phyloP scores from a whole-genome alignment of 2,329 filamentous ascomycete species.

The Nigrograna mackinnonii region DNA sequence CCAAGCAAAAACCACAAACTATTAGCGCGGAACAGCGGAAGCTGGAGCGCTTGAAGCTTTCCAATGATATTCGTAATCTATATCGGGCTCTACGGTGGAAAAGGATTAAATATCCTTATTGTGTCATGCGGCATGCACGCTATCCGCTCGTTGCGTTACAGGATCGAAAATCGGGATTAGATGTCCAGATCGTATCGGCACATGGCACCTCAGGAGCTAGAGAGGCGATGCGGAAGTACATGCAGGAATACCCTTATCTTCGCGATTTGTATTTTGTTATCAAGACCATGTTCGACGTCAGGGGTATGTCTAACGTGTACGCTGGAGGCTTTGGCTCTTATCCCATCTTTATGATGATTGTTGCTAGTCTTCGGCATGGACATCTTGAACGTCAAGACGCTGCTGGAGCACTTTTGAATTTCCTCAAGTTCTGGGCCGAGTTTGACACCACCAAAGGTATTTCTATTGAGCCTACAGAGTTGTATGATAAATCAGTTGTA shows the following conservation, averaged over 20 bases:
- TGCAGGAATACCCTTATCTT: slow-evolving; percentile 54
- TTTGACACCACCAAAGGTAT: slow-evolving; percentile 54
- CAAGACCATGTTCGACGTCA: slow-evolving; percentile 55
- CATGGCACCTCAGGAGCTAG: slow-evolving; percentile 45
- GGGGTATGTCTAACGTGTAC: slow-evolving; percentile 52
- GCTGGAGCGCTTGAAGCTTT: neutral
- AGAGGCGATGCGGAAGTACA: slow-evolving; percentile 50
- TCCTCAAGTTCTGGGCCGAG: slow-evolving; percentile 55
- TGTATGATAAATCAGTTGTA: slow-evolving; percentile 44
- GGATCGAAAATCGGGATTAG: slow-evolving; percentile 53
- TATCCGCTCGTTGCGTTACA: slow-evolving; percentile 47
- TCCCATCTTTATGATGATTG: slow-evolving; percentile 60
- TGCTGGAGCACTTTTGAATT: slow-evolving; percentile 49
- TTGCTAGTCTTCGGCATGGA: slow-evolving; percentile 53
- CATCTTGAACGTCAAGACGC: slow-evolving; percentile 34
- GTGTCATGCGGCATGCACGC: slow-evolving; percentile 24
- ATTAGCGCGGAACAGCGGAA: neutral
- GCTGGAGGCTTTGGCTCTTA: slow-evolving; percentile 58
- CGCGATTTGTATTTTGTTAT: slow-evolving; percentile 53
- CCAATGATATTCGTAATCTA: neutral
- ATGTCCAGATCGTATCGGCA: slow-evolving; percentile 56
- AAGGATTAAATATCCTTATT: neutral
- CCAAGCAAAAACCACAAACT: neutral
- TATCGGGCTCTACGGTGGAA: neutral
- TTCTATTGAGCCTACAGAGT: slow-evolving; percentile 50